A percentile compares a stretch with the other conserved stretches of the same genome.
These are phyloP conservation scores for Ceriops decandra DNA, from an alignment of 345 rosid species.

Conservation along the genomic window DNA sequence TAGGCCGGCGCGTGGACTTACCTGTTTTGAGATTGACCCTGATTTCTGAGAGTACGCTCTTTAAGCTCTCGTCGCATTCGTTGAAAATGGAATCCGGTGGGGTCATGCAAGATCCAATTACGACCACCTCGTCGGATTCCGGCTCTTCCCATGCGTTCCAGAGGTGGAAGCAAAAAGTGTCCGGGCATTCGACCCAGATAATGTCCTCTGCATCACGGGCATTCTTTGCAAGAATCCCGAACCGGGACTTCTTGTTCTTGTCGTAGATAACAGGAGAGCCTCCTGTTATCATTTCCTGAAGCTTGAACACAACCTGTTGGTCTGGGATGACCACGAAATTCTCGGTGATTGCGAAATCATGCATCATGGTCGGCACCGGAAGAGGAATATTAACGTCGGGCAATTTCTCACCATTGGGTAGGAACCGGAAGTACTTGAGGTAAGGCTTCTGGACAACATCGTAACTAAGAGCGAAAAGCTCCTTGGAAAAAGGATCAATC, in stretches of 20 bases:
- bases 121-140: slow-evolving; percentile 71
- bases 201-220: slow-evolving; percentile 41
- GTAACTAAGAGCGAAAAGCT: slow-evolving; percentile 73
- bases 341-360: slow-evolving; percentile 80
- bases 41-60: slow-evolving; percentile 73
- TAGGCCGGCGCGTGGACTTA: slow-evolving; percentile 56
- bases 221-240: slow-evolving; percentile 67
- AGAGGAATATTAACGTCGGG: slow-evolving; percentile 65
- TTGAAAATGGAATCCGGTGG: slow-evolving; percentile 90
- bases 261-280: slow-evolving; percentile 87
- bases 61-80: slow-evolving; percentile 64
- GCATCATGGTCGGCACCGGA: slow-evolving; percentile 79
- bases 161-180: slow-evolving; percentile 88
- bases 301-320: slow-evolving; percentile 82
- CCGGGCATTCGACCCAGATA: slow-evolving; percentile 68
- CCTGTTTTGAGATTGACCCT: slow-evolving; percentile 64
- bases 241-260: slow-evolving; percentile 62
- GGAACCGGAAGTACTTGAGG: slow-evolving; percentile 66
- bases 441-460: slow-evolving; percentile 75
- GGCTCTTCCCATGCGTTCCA: slow-evolving; percentile 99
- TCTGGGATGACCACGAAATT: slow-evolving; percentile 75
- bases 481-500: slow-evolving; percentile 64
- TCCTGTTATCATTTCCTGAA: slow-evolving; percentile 70
- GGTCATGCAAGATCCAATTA: slow-evolving; percentile 85
- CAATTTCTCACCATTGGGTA: slow-evolving; percentile 59